Conservation (phyloP, 2,329 filamentous ascomycete species). For the Alternaria sp. region DNA sequence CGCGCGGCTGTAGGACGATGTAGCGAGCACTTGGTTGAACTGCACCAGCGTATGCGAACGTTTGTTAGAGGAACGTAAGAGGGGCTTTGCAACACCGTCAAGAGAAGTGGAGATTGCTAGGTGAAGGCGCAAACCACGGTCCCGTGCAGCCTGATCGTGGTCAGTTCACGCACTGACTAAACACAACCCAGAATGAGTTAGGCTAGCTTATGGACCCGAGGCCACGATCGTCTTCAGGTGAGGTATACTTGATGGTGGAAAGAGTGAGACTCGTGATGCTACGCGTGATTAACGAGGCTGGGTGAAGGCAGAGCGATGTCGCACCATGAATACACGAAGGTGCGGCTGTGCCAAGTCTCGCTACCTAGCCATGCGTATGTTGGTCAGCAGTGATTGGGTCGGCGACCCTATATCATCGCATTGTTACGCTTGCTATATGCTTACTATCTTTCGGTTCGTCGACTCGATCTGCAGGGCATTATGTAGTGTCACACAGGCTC, state of each 20-base stretch:
- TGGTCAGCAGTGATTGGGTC: background rate
- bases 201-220: background rate
- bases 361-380: background rate
- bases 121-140: background rate
- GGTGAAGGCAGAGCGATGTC: background rate
- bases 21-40: background rate
- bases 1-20: background rate
- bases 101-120: background rate
- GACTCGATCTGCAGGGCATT: too few species aligned
- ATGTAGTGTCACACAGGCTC: too few species aligned
- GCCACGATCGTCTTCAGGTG: accelerated
- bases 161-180: background rate
- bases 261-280: background rate
- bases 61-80: background rate
- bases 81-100: background rate
- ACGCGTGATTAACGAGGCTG: background rate
- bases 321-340: background rate
- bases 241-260: background rate
- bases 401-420: background rate
- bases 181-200: background rate
- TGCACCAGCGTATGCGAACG: background rate
- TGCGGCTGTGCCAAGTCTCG: background rate
- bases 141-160: background rate
- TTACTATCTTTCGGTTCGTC: too few species aligned
- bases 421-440: background rate